Percentiles rank a stretch among this genome's conserved stretches.
phyloP scores from a whole-genome alignment of 768 basidiomycete genomes.

The Candolleomyces eurysporus region DNA sequence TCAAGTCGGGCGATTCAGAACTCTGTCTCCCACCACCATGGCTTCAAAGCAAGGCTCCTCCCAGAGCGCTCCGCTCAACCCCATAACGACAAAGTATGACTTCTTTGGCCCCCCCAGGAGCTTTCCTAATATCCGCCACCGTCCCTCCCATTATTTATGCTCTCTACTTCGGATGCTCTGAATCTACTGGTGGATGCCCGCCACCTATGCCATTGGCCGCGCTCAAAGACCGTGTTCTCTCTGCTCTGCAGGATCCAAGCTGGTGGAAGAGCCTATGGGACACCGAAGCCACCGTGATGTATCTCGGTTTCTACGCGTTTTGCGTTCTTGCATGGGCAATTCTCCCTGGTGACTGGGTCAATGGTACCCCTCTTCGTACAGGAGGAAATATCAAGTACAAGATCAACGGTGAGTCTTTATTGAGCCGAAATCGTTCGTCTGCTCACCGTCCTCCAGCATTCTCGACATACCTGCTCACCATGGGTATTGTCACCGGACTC shows the following conservation, averaged over 20 bases:
- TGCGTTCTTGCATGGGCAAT: slow-evolving; percentile 78
- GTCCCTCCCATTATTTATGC: slow-evolving; percentile 73
- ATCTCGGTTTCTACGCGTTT: slow-evolving; percentile 90
- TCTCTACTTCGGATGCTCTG: slow-evolving; percentile 78
- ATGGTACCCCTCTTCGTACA: slow-evolving; percentile 69
- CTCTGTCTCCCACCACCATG: slow-evolving; percentile 21
- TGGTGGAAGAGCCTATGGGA: slow-evolving; percentile 88
- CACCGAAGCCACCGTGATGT: slow-evolving; percentile 68
- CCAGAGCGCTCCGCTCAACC: slow-evolving; percentile 46
- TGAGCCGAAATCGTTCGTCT: background rate
- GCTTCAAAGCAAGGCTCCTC: slow-evolving; percentile 4
- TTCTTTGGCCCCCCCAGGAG: slow-evolving; percentile 84
- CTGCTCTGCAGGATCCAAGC: slow-evolving; percentile 42
- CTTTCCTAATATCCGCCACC: slow-evolving; percentile 62
- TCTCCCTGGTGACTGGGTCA: slow-evolving; percentile 70
- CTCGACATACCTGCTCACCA: slow-evolving; percentile 77
- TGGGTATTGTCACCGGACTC: slow-evolving; percentile 69
- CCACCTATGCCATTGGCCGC: slow-evolving; percentile 36
- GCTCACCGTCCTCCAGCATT: slow-evolving; percentile 57
- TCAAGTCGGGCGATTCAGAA: slow-evolving; percentile 7
- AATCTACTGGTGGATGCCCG: slow-evolving; percentile 66
- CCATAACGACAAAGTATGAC: slow-evolving; percentile 71
- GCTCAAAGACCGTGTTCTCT: slow-evolving; percentile 41
- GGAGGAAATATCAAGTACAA: slow-evolving; percentile 84
- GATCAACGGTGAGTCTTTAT: slow-evolving; percentile 75